Evolutionary conservation across 345 rosid species (phyloP).

Genomic region (Sonneratia alba): DNA sequence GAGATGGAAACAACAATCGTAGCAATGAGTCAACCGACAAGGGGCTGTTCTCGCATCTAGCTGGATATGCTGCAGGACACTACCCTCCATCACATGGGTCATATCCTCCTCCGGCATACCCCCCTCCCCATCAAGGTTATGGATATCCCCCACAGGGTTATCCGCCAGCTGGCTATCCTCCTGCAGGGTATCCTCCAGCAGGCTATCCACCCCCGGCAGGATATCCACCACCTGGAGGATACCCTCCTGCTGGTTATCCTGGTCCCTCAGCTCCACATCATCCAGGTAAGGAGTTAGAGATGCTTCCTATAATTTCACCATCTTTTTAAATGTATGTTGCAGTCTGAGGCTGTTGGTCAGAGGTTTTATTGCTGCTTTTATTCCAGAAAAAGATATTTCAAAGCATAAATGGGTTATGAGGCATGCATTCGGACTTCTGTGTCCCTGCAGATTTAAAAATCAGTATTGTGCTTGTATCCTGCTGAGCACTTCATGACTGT

Average conservation of each 20-base stretch:
- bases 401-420: neutral
- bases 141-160: constrained; percentile 30
- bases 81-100: constrained; percentile 22
- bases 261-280: constrained; percentile 29
- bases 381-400: neutral
- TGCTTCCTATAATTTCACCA: neutral
- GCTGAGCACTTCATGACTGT: too few relatives aligned
- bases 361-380: neutral
- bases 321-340: too few relatives aligned
- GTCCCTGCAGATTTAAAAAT: neutral
- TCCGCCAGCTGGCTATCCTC: constrained; percentile 33
- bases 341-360: too few relatives aligned
- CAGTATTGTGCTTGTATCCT: neutral
- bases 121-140: constrained; percentile 18
- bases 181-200: constrained; percentile 13
- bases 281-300: constrained; percentile 15
- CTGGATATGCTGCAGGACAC: constrained; percentile 51
- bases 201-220: constrained; percentile 17
- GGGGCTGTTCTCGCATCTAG: constrained; percentile 60
- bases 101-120: constrained; percentile 45
- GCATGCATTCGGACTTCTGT: neutral
- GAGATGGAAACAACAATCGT: neutral
- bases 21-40: constrained; percentile 35
- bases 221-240: constrained; percentile 26
- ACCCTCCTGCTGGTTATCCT: constrained; percentile 38